A percentile compares a stretch with the other conserved stretches of the same genome.
These are phyloP conservation scores for Pestalotiopsis sp. DNA, from an alignment of 2,329 filamentous ascomycete genomes.

Conservation along the genomic window DNA sequence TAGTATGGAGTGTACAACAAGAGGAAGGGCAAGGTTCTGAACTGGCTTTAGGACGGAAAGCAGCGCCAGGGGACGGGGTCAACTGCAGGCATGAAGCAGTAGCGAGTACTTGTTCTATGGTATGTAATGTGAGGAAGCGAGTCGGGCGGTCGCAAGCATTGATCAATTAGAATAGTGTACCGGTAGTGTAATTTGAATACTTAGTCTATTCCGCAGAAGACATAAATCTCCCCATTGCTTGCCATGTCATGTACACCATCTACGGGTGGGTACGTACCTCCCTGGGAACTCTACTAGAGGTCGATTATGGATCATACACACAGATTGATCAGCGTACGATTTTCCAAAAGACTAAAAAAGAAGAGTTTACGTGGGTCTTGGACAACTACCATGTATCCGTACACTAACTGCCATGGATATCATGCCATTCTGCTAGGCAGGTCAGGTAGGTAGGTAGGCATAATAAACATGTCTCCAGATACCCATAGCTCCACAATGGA, in stretches of 20 bases:
- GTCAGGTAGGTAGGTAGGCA: not conserved
- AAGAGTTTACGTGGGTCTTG: not conserved
- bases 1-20: not conserved
- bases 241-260: not conserved
- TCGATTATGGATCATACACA: not conserved
- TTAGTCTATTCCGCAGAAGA: not conserved
- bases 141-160: slow-evolving; percentile 4
- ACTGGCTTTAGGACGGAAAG: not conserved
- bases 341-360: not conserved
- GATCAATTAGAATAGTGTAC: slow-evolving; percentile 7
- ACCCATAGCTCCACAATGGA: not conserved
- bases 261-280: not conserved
- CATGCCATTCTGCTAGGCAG: not conserved
- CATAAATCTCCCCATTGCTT: not conserved
- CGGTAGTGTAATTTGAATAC: slow-evolving; percentile 3
- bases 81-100: not conserved
- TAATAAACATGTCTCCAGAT: not conserved
- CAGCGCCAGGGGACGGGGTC: not conserved
- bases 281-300: not conserved
- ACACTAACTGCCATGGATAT: not conserved
- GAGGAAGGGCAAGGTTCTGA: not conserved
- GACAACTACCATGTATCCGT: not conserved
- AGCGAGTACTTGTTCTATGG: not conserved
- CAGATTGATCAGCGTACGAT: not conserved
- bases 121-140: not conserved